Conservation (phyloP, 305 asterid species). For the Fraxinus floribunda region DNA sequence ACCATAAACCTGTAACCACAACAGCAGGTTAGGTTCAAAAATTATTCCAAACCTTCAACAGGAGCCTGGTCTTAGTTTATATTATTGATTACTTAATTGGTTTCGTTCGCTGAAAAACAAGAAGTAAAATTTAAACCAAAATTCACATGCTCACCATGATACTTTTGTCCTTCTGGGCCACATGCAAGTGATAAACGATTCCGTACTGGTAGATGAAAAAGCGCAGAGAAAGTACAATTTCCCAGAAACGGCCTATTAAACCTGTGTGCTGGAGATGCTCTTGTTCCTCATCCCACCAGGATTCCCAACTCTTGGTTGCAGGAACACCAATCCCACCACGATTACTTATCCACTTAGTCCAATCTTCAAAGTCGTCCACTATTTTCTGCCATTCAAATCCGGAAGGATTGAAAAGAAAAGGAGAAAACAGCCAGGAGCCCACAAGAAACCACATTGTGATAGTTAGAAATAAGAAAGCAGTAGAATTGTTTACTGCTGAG, state of each 20-base stretch:
- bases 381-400: constrained; percentile 97
- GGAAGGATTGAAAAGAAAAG: constrained; percentile 88
- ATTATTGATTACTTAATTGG: neutral
- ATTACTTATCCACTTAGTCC: constrained; percentile 79
- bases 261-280: constrained; percentile 79
- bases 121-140: neutral
- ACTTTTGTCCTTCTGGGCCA: constrained; percentile 52
- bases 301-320: constrained; percentile 88
- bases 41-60: neutral
- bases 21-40: constrained; percentile 6
- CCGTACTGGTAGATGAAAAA: constrained; percentile 86
- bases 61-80: neutral
- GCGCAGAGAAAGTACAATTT: constrained; percentile 65
- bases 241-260: constrained; percentile 59
- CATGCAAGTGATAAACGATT: constrained; percentile 76
- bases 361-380: constrained; percentile 86
- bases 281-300: constrained; percentile 97
- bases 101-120: neutral
- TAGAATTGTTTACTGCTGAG: constrained; percentile 38
- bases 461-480: constrained; percentile 42
- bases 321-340: constrained; percentile 87
- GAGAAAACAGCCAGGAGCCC: constrained; percentile 86
- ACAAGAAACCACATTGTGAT: constrained; percentile 91
- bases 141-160: constrained; percentile 48
- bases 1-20: constrained; percentile 65